Conservation (phyloP, 2,329 filamentous ascomycete genomes). For the Alternaria viburni region DNA sequence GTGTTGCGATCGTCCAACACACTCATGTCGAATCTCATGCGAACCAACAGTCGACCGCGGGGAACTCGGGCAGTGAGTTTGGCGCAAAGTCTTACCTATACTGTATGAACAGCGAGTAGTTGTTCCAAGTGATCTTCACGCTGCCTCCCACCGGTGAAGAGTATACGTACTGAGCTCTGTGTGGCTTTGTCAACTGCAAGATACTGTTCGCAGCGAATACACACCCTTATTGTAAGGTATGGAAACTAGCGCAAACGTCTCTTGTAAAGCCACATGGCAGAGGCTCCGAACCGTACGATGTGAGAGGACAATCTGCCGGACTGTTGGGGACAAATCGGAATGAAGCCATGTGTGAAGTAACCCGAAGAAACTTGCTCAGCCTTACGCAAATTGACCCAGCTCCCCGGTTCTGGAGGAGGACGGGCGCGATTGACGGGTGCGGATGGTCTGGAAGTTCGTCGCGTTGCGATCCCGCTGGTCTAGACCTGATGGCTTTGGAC, state of each 20-base stretch:
- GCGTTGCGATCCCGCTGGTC: not conserved
- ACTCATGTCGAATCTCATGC: not conserved
- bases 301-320: not conserved
- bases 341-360: not conserved
- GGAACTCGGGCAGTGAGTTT: not conserved
- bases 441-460: not conserved
- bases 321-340: constrained; percentile 10
- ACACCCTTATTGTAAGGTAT: not conserved
- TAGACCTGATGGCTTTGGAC: not conserved
- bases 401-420: not conserved
- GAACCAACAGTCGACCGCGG: not conserved
- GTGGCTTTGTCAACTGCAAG: not conserved
- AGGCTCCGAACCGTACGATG: not conserved
- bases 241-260: not conserved
- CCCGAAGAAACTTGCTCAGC: not conserved
- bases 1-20: not conserved
- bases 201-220: not conserved
- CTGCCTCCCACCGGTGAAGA: not conserved
- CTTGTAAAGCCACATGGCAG: not conserved
- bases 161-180: not conserved
- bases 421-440: not conserved
- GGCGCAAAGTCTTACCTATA: not conserved
- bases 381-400: not conserved
- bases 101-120: not conserved
- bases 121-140: not conserved